Base-by-base conservation (phyloP, 768 basidiomycete genomes). In the Mycena chlorophos region DNA sequence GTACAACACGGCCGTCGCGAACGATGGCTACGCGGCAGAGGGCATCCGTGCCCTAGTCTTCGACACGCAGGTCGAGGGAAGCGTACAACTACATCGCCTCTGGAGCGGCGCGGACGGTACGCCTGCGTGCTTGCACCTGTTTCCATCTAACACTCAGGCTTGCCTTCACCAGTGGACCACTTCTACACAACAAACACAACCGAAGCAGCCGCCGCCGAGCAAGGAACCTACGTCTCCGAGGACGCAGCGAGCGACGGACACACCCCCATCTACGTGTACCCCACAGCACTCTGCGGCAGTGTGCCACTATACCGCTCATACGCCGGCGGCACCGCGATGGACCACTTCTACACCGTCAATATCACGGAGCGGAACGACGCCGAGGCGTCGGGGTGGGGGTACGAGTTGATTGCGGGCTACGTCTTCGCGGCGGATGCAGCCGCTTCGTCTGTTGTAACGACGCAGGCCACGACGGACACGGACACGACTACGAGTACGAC, bases 161-260 rank as follows among this genome's bases (percentile, higher is more conserved):
- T 46, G 39, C 10, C 13, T 25, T 12, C 12, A 25, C 45, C 20
- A 46, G 45, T 13, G 22, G 45, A 53, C 27, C 56, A 53, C 40
- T 54, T 57, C n/a, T 57, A 53, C 52, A 57, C 56, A 20, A 50
- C 51, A 16, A 49, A 57, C 31, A 26, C 47, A 5, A 50, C 47
- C 0, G 56, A 57, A 27, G 51, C 56, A 1, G 19, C 40, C 2
- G 20, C 13, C 47, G 45, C 54, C 27, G 4, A 5, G 10, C 14
- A 29, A 4, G 37, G 49, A 8, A 4, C 28, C 34, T 10, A 49
- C 37, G 25, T 30, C 27, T 23, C 19, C 31, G 40, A 22, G 28
- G 34, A 30, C 38, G 42, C 23, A 13, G 25, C 19, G 39, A n/a
- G n/a, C n/a, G 26, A 57, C 52, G 46, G 46, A 40, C 23, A 45